Base-by-base conservation (phyloP, 108 stramenopile species). In the Pseudonitzschia delicatissima region DNA sequence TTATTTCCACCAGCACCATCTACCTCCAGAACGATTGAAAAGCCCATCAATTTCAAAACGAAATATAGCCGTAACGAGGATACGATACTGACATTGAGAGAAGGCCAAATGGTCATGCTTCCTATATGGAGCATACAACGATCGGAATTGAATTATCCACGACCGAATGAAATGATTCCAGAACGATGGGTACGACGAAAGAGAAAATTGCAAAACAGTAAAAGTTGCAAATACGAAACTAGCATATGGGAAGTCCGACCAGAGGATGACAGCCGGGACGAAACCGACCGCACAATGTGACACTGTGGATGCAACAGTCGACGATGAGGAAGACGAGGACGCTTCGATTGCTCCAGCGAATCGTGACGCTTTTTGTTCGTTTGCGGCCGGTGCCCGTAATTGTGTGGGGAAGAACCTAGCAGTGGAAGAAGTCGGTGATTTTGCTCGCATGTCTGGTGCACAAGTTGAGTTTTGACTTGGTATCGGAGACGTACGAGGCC, bases 381-480 rank as follows among this genome's bases (percentile, higher is more conserved):
- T 86, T 67, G 74, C 77, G 26, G 73, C 79, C 9, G 84, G 84
- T 27, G 69, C 52, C 1, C 63, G 84, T 17, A 75, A 66, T 33
- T 86, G 84, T 52, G 67, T 77, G 17, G 84, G 84, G 13, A 78
- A 78, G 37, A 70, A 55, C 23, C 78, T 86, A 65, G 81, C 79
- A 0, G 66, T 76, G 28, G 66, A 77, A 26, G 67, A 73, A 67
- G 36, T 45, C 29, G n/a, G 50, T 60, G 8, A 67, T 53, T 29
- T 26, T 51, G n/a, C 31, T 77, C 23, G 65, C 76, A 12, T 29
- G 31, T 23, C 34, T 77, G 18, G 12, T 73, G 0, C 45, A 29
- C 2, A 62, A n/a, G n/a, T 36, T 77, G 36, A 55, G 32, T 7
- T 68, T 77, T 33, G 67, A 68, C 0, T 0, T 61, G 5, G 0